Base-by-base conservation (phyloP, 1,139 yeast species). In the Hansenula lynferdii region DNA sequence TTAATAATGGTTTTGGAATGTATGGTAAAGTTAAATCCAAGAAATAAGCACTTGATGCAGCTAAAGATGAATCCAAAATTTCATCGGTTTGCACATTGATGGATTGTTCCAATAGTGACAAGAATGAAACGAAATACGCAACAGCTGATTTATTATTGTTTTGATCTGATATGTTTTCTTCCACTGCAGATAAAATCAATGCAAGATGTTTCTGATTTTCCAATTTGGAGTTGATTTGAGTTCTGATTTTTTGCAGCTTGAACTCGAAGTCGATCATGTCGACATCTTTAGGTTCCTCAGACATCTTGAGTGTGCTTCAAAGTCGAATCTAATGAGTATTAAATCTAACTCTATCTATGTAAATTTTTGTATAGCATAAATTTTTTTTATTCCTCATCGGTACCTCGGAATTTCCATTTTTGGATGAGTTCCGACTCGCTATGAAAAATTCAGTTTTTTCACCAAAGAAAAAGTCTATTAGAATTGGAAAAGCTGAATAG, bases 201-300 rank as follows among this genome's bases (percentile, higher is more conserved):
- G 86, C 82, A 41, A 79, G 62, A 53, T 84, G 89, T 57, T 83
- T 84, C 64, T 89, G 97, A 61, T 87, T 86, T 26, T 82, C 85
- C 43, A 89, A 67, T 58, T 86, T 86, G 20, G 96, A 85, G 45
- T 65, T 72, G 50, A 74, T 65, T 55, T 87, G 96, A 8, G 68
- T 54, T 58, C 96, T 72, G 51, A 89, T 79, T 58, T 79, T 80
- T 44, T 78, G 70, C 40, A 87, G 66, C 54, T 75, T 83, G 37
- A 74, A 79, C 45, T 85, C 90, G 58, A 86, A 69, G 49, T 74
- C 80, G 49, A 77, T 56, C 29, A 71, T 67, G 31, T 72, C 75
- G 47, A 75, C 75, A 35, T 74, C 75, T 45, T 67, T 70, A 44
- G 64, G 70, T 34, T 62, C 61, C 34, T 61, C 61, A 22, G 40